Evolutionary conservation across 805 yeast genomes (phyloP), one percentile per base, ranked within the genome.

Genomic region (Cyberlindnera saturnus): DNA sequence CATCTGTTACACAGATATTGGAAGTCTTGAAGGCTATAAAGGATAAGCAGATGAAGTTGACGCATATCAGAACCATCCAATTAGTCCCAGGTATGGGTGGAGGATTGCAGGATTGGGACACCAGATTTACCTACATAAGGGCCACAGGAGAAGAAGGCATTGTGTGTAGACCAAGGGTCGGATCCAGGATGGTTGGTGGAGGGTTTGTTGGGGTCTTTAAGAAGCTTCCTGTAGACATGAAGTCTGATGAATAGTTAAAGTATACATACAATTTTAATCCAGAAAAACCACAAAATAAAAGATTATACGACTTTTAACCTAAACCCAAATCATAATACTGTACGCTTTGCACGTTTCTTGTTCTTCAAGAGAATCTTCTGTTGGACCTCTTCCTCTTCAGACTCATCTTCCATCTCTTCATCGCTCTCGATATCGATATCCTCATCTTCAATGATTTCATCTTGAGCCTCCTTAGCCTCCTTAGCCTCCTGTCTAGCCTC

Each of bases 401-500:
- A 70, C 82, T 82, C 57, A 19, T 40, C 32, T 55, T 48, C 52
- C 49, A 46, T 49, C 43, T 48, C 53, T 36, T 51, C 76, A 73
- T 53, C 71, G 77, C 79, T 70, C 82, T 82, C 76, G 75, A 83
- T 69, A 61, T 75, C 65, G 57, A 69, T 52, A 57, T 73, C 79
- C 54, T 79, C 84, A 50, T 70, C 76, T 39, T 69, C 75, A 52
- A 64, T 74, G 32, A 70, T 77, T 34, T 65, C 75, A 39, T 66
- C 75, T 40, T 60, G 64, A 36, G 66, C 78, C 45, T 65, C 76
- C 61, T 67, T 79, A 43, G 77, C 80, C 53, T 82, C 83, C 53
- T 70, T 79, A 43, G 77, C 80, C 53, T 82, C 83, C 53, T 70
- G 74, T 68, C 75, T 85, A 54, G 90, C 89, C 44, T 81, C 79